Percentiles rank a stretch among this genome's conserved stretches.
These are phyloP conservation scores for Tremella fuciformis DNA, from an alignment of 768 basidiomycete species.

Conservation along the genomic window DNA sequence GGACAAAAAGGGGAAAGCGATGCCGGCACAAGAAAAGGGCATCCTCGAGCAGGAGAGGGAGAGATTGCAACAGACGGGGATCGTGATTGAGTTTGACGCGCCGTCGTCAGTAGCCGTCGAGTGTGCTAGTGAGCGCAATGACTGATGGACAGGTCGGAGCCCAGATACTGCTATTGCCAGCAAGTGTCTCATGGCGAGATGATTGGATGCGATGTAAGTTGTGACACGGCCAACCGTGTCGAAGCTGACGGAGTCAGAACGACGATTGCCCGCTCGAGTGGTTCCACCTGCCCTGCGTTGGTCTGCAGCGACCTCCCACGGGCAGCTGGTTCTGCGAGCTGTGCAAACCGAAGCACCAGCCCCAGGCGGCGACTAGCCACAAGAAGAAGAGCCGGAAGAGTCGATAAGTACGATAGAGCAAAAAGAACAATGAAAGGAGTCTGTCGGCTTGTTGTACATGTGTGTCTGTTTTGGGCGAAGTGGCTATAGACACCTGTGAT, in stretches of 20 bases:
- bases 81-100: conserved; percentile 6
- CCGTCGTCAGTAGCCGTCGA: conserved; percentile 49
- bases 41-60: too few relatives aligned
- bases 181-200: conserved; percentile 49
- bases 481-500: too few relatives aligned
- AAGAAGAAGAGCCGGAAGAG: conserved; percentile 12
- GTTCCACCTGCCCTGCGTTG: conserved; percentile 48
- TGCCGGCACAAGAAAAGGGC: background rate
- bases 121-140: background rate
- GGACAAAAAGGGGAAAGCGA: conserved; percentile 6
- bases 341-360: conserved; percentile 31
- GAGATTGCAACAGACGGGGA: background rate
- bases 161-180: conserved; percentile 50
- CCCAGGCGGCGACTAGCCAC: background rate
- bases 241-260: conserved; percentile 32
- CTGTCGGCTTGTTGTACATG: background rate
- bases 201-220: conserved; percentile 50
- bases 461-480: background rate
- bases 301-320: conserved; percentile 29
- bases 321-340: conserved; percentile 47
- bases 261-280: conserved; percentile 50
- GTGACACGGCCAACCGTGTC: background rate
- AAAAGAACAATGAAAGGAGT: background rate
- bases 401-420: background rate
- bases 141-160: conserved; percentile 41